Evolutionary conservation across 768 basidiomycete genomes (phyloP).

Genomic region (Tricholoma hemisulphureum): DNA sequence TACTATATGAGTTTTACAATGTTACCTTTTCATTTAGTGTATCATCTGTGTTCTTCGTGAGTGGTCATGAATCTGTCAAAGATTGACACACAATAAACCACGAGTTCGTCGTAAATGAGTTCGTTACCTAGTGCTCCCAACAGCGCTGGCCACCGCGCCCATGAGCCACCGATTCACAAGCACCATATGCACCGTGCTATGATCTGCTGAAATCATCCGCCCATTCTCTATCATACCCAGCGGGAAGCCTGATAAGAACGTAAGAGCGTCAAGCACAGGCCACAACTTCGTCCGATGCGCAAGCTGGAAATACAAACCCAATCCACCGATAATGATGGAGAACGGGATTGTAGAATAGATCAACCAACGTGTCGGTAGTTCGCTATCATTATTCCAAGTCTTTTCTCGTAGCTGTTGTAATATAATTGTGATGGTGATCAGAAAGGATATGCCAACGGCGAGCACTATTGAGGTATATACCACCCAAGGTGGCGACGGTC

Average conservation of each 20-base stretch:
- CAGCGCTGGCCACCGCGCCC: slow-evolving; percentile 25
- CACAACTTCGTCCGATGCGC: slow-evolving; percentile 13
- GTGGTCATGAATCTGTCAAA: too few species aligned
- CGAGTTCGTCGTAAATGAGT: not conserved
- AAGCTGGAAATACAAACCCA: slow-evolving; percentile 17
- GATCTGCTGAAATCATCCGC: slow-evolving; percentile 19
- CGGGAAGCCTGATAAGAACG: slow-evolving; percentile 26
- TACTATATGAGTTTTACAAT: not conserved
- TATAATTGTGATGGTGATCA: slow-evolving; percentile 11
- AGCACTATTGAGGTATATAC: slow-evolving; percentile 20
- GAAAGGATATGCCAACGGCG: slow-evolving; percentile 8
- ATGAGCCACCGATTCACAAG: slow-evolving; percentile 28
- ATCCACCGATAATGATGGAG: slow-evolving; percentile 16
- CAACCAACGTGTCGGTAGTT: slow-evolving; percentile 20
- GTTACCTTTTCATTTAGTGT: not conserved
- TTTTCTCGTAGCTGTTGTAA: slow-evolving; percentile 18
- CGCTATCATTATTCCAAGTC: slow-evolving; percentile 18
- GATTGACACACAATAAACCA: too few species aligned
- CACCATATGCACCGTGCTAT: slow-evolving; percentile 23
- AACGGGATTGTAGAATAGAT: slow-evolving; percentile 17
- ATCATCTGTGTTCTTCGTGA: not conserved
- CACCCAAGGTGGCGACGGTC: slow-evolving; percentile 22
- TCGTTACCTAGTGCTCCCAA: slow-evolving; percentile 14
- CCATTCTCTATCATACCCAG: slow-evolving; percentile 27
- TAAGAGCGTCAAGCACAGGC: slow-evolving; percentile 26